Evolutionary conservation across 1,139 yeast genomes (phyloP).

Genomic region (Candida glucosophila): DNA sequence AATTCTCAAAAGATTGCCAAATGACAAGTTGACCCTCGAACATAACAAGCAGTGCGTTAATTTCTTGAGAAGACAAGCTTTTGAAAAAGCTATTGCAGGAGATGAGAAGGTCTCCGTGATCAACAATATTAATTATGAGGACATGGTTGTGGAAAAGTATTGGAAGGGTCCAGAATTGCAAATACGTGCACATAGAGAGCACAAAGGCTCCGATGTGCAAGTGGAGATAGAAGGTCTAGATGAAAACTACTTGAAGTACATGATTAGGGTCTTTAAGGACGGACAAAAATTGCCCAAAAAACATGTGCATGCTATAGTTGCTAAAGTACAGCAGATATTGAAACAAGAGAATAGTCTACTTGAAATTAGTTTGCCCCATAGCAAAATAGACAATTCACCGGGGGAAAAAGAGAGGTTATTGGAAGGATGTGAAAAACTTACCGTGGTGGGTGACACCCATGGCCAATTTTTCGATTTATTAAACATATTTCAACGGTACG

Average conservation of each 20-base stretch:
- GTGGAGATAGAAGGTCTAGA: conserved; percentile 29
- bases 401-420: conserved; percentile 13
- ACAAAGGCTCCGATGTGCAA: conserved; percentile 10
- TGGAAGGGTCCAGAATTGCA: conserved; percentile 61
- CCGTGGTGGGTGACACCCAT: conserved; percentile 96
- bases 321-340: conserved; percentile 62
- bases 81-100: conserved; percentile 80
- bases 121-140: conserved; percentile 37
- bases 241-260: conserved; percentile 46
- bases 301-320: conserved; percentile 76
- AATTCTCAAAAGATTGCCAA: conserved; percentile 58
- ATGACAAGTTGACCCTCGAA: conserved; percentile 59
- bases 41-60: conserved; percentile 59
- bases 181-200: conserved; percentile 19
- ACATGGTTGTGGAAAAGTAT: conserved; percentile 44
- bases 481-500: conserved; percentile 68
- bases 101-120: conserved; percentile 35
- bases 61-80: conserved; percentile 66
- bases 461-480: conserved; percentile 91
- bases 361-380: conserved; percentile 48
- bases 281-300: conserved; percentile 73
- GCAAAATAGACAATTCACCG: conserved; percentile 9
- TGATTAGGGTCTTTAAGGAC: conserved; percentile 61
- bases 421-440: conserved; percentile 36
- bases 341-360: conserved; percentile 65